A percentile compares a stretch with the other conserved stretches of the same genome.
phyloP scores from a whole-genome alignment of 768 basidiomycete genomes.

The Lactarius pseudohatsudake region DNA sequence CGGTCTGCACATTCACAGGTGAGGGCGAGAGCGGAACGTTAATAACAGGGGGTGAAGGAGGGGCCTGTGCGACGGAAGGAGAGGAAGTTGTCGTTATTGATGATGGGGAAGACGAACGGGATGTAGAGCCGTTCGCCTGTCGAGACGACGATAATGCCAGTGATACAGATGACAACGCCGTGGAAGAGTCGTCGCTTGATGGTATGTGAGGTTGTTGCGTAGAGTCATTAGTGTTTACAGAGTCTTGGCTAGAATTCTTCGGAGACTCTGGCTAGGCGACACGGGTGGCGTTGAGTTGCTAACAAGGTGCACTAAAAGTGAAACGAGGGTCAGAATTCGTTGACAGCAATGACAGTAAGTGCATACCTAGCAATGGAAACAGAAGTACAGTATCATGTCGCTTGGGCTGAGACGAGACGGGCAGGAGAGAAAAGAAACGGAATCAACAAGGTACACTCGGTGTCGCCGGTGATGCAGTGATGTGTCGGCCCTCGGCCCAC shows the following conservation, averaged over 20 bases:
- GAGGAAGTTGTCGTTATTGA: slow-evolving; percentile 18
- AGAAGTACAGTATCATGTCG: too few species aligned
- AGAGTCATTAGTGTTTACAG: neutral
- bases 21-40: slow-evolving; percentile 25
- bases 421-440: too few species aligned
- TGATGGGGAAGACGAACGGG: slow-evolving; percentile 11
- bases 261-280: too few species aligned
- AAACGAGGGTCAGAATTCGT: too few species aligned
- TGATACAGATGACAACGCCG: slow-evolving; percentile 22
- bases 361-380: too few species aligned
- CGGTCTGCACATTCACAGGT: slow-evolving; percentile 33
- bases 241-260: neutral
- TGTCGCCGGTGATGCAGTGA: too few species aligned
- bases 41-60: slow-evolving; percentile 13
- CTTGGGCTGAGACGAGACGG: too few species aligned
- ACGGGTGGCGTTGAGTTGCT: too few species aligned
- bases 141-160: slow-evolving; percentile 12
- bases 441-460: too few species aligned
- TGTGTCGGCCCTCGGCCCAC: too few species aligned
- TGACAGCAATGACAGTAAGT: too few species aligned
- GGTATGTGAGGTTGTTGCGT: slow-evolving; percentile 4
- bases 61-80: slow-evolving; percentile 15
- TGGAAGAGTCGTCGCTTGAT: slow-evolving; percentile 10
- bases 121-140: neutral
- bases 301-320: too few species aligned